Percentiles rank a stretch among this genome's conserved stretches.
These are phyloP conservation scores for Leptodermis oblonga DNA, from an alignment of 257 asterid genomes.

Conservation along the genomic window DNA sequence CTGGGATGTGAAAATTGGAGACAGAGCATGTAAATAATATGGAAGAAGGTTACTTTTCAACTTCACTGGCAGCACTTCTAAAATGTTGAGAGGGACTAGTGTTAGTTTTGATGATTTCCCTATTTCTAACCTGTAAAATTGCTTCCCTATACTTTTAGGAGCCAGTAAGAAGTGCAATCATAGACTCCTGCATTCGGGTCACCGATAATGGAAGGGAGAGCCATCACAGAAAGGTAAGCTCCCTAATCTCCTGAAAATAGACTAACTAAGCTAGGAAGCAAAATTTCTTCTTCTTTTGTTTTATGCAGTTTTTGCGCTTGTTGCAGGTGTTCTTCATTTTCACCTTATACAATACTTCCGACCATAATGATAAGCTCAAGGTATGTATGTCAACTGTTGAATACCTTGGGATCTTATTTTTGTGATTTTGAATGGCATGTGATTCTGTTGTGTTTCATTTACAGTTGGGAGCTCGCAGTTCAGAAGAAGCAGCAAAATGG, in stretches of 20 bases:
- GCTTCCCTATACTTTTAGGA: conserved; percentile 41
- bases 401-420: conserved; percentile 6
- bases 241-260: background rate
- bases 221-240: conserved; percentile 62
- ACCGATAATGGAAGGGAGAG: conserved; percentile 83
- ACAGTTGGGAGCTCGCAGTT: conserved; percentile 78
- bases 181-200: conserved; percentile 91
- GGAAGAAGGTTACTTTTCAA: background rate
- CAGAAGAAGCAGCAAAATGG: conserved; percentile 88
- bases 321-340: conserved; percentile 49
- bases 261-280: background rate
- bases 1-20: too few species aligned
- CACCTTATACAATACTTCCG: conserved; percentile 60
- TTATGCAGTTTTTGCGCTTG: conserved; percentile 17
- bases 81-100: too few species aligned
- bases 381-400: conserved; percentile 39
- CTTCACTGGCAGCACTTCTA: background rate
- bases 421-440: background rate
- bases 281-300: background rate
- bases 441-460: conserved; percentile 14
- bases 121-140: background rate
- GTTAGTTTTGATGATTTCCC: background rate
- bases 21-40: background rate
- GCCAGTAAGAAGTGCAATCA: conserved; percentile 74
- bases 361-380: conserved; percentile 83